A percentile compares a stretch with the other conserved stretches of the same genome.
Evolutionary conservation across 2,329 filamentous ascomycete genomes (phyloP).

Genomic region (Emydomyces testavorans): DNA sequence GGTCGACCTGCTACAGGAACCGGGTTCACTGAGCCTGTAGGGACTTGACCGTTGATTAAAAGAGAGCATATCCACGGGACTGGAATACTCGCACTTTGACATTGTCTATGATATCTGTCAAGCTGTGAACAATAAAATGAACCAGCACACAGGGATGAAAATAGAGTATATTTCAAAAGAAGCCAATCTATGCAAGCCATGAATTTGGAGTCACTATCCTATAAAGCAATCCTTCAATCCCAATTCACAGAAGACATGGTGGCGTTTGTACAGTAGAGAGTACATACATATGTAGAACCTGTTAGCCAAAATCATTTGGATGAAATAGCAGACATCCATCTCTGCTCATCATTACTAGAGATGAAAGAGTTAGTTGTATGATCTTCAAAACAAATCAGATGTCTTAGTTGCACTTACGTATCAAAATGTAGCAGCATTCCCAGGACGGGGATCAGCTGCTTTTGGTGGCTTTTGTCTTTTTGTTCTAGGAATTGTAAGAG

Average conservation of each 20-base stretch:
- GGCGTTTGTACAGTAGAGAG: background rate
- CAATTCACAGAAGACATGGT: background rate
- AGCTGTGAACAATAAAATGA: too few relatives aligned
- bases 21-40: too few relatives aligned
- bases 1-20: too few relatives aligned
- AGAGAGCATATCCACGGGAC: too few relatives aligned
- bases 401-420: slow-evolving; percentile 34
- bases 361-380: background rate
- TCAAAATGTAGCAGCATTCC: slow-evolving; percentile 57
- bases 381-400: background rate
- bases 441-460: slow-evolving; percentile 54
- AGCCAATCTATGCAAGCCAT: background rate
- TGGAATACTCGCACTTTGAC: too few relatives aligned
- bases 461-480: slow-evolving; percentile 56
- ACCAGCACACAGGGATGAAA: too few relatives aligned
- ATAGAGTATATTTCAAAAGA: too few relatives aligned
- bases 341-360: slow-evolving; percentile 62
- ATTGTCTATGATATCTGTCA: too few relatives aligned
- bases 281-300: background rate
- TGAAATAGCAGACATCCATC: slow-evolving; percentile 67
- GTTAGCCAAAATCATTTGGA: slow-evolving; percentile 30
- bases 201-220: background rate
- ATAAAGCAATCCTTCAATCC: background rate
- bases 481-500: slow-evolving; percentile 56
- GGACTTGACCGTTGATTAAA: too few relatives aligned